phyloP scores from a whole-genome alignment of 371 early-diverging fungal species.

The Cokeromyces recurvatus region DNA sequence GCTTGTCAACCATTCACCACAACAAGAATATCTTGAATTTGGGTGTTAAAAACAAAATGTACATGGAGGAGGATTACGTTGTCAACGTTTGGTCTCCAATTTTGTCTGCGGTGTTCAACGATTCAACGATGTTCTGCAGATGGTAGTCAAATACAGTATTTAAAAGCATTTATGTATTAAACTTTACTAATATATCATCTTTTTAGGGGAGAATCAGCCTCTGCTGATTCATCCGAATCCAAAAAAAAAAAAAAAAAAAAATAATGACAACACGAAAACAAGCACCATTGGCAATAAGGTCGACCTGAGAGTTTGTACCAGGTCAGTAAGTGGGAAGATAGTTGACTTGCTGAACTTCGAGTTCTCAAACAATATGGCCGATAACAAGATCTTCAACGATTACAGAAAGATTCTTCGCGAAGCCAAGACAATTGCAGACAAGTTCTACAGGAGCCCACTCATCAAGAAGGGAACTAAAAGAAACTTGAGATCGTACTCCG shows the following conservation, averaged over 20 bases:
- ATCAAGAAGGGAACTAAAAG: not conserved
- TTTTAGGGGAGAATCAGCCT: not conserved
- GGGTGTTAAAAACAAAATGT: conserved; percentile 1
- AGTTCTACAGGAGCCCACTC: not conserved
- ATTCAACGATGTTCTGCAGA: conserved; percentile 1
- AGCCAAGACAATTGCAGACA: not conserved
- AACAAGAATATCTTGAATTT: not conserved
- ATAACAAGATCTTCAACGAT: not conserved
- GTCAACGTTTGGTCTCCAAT: conserved; percentile 4
- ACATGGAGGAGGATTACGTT: conserved; percentile 1
- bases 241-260: not conserved
- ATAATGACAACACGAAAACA: not conserved
- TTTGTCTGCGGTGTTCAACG: not conserved
- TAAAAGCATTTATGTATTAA: not conserved
- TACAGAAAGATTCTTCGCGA: conserved; percentile 1
- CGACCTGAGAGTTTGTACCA: not conserved
- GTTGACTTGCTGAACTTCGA: not conserved
- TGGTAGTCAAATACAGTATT: not conserved
- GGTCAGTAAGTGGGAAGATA: not conserved
- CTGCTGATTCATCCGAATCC: not conserved
- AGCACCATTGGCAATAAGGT: not conserved
- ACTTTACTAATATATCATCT: too few species aligned
- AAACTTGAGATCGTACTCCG: not conserved
- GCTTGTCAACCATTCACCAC: not conserved
- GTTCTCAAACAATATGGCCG: not conserved